phyloP scores from a whole-genome alignment of 2,329 filamentous ascomycete species.

The Penicillium sp. region DNA sequence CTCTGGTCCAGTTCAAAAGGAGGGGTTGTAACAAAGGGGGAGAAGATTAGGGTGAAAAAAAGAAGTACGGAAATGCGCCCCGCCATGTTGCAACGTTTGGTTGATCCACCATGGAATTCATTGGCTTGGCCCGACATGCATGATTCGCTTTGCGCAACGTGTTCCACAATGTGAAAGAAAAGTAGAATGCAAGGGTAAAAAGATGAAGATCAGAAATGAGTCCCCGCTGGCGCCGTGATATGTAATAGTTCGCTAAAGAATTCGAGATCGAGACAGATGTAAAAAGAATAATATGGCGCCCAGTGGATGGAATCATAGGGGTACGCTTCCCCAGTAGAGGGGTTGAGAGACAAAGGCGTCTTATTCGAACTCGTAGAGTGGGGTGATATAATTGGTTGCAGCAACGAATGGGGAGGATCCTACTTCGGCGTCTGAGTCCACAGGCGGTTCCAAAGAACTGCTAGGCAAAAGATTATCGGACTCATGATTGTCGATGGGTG shows the following conservation, averaged over 20 bases:
- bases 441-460: neutral
- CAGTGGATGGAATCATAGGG: neutral
- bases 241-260: conserved; percentile 18
- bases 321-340: neutral
- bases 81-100: conserved; percentile 11
- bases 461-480: neutral
- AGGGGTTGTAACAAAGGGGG: conserved; percentile 6
- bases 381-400: conserved; percentile 6
- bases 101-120: conserved; percentile 9
- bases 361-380: conserved; percentile 17
- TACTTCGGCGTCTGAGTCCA: neutral
- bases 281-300: neutral
- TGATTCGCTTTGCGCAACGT: conserved; percentile 11
- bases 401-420: conserved; percentile 8
- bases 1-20: conserved; percentile 9
- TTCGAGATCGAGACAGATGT: conserved; percentile 5
- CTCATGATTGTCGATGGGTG: conserved; percentile 6
- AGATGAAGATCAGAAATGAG: neutral
- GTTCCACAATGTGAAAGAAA: conserved; percentile 9
- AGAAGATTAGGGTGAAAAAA: neutral
- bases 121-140: conserved; percentile 4
- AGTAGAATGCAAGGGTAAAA: neutral
- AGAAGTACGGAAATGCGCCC: conserved; percentile 3
- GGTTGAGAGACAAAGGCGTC: neutral
- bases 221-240: conserved; percentile 14